Percentiles rank a stretch among this genome's conserved stretches.
Conservation (phyloP, 208 protist species). For the Trypanosoma rangeli region DNA sequence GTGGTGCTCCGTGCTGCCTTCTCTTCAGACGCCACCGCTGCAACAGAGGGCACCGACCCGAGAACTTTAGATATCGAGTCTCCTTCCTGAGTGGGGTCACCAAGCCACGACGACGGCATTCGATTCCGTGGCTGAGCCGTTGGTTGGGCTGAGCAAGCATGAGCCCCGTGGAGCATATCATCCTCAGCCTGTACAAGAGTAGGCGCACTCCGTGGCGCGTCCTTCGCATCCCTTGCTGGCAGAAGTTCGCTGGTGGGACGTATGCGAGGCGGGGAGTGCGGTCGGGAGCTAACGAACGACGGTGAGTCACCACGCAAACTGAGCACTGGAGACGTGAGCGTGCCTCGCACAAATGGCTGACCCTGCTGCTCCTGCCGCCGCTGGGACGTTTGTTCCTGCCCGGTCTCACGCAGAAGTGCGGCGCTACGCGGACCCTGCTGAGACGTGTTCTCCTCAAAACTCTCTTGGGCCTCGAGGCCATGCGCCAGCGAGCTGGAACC, state of each 20-base stretch:
- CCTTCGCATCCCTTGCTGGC: slow-evolving; percentile 6
- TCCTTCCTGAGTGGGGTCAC: not conserved
- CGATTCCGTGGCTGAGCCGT: not conserved
- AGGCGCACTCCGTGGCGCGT: slow-evolving; percentile 7
- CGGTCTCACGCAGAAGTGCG: not conserved
- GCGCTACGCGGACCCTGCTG: too few relatives aligned
- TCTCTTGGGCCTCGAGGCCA: not conserved
- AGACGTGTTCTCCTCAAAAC: not conserved
- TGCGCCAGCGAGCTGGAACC: slow-evolving; percentile 1
- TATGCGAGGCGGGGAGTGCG: slow-evolving; percentile 6
- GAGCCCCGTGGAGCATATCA: slow-evolving; percentile 3
- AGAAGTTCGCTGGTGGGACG: slow-evolving; percentile 29
- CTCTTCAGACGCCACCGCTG: not conserved
- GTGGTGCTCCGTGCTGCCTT: not conserved
- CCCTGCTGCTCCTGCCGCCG: not conserved
- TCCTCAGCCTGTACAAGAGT: slow-evolving; percentile 17
- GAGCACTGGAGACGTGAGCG: not conserved
- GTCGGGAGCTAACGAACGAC: not conserved
- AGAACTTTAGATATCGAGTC: not conserved
- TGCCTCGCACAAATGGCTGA: not conserved
- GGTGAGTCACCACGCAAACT: slow-evolving; percentile 7
- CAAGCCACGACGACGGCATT: not conserved
- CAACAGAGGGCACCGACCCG: not conserved
- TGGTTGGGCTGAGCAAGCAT: not conserved
- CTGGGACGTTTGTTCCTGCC: not conserved